Conservation (phyloP, 2,329 filamentous ascomycete genomes). For the Hymenoscyphus fraxineus region DNA sequence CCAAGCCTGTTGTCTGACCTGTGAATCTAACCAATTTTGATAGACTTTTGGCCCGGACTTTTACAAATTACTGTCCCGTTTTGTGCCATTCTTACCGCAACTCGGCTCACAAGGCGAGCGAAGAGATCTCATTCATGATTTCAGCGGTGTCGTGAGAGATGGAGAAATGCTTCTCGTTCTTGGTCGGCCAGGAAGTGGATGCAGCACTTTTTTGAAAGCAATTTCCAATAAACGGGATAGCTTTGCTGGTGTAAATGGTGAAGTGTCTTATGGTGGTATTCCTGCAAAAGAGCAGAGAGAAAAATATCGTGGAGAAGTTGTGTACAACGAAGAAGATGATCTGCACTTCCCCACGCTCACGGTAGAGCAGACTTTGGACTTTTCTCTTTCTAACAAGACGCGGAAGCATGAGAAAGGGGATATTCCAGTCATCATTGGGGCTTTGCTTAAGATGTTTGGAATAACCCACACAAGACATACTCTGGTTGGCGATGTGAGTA, state of each 20-base stretch:
- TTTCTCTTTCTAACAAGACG: constrained; percentile 72
- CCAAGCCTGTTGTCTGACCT: neutral
- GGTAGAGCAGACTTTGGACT: constrained; percentile 73
- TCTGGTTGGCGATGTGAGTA: constrained; percentile 59
- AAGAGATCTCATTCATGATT: constrained; percentile 57
- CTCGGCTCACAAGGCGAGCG: constrained; percentile 24
- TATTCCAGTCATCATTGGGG: constrained; percentile 65
- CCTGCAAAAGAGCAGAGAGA: constrained; percentile 63
- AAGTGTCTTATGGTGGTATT: constrained; percentile 69
- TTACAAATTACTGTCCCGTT: constrained; percentile 53
- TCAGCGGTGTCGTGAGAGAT: constrained; percentile 62
- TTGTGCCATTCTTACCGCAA: constrained; percentile 28
- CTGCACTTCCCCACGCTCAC: constrained; percentile 70
- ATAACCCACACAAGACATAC: constrained; percentile 74
- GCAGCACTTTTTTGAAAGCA: constrained; percentile 69
- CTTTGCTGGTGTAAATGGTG: constrained; percentile 64
- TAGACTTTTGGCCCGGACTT: constrained; percentile 75
- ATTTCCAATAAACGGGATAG: constrained; percentile 66
- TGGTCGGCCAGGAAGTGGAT: constrained; percentile 40
- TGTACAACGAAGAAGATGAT: constrained; percentile 76
- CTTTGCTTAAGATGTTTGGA: constrained; percentile 73
- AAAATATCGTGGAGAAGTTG: constrained; percentile 67
- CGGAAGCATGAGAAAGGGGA: constrained; percentile 60
- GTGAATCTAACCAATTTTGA: neutral
- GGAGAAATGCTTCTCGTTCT: constrained; percentile 67